A percentile compares a stretch with the other conserved stretches of the same genome.
These are phyloP conservation scores for Penstemon newberryi DNA, from an alignment of 257 asterid species.

Conservation along the genomic window DNA sequence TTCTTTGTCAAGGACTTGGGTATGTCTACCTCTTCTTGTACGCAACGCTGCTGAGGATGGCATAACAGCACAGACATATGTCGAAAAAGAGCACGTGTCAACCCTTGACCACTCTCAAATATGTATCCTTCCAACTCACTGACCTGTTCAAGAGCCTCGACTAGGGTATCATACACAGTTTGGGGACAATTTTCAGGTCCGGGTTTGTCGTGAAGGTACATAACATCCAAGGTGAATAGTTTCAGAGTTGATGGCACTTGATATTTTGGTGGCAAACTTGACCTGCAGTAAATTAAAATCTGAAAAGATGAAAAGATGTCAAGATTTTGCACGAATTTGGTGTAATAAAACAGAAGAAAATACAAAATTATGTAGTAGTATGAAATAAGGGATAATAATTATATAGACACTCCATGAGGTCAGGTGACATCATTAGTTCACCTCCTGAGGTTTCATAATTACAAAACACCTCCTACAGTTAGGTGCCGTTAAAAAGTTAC, in stretches of 20 bases:
- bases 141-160: constrained; percentile 81
- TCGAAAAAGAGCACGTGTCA: constrained; percentile 73
- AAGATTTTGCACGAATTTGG: constrained; percentile 6
- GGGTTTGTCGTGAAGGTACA: constrained; percentile 95
- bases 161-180: constrained; percentile 77
- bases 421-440: too few species aligned
- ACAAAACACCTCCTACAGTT: too few species aligned
- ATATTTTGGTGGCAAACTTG: constrained; percentile 65
- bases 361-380: not conserved
- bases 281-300: constrained; percentile 85
- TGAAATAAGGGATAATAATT: too few species aligned
- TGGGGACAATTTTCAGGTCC: constrained; percentile 96
- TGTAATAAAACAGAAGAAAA: not conserved
- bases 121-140: constrained; percentile 84
- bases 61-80: constrained; percentile 63
- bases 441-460: too few species aligned
- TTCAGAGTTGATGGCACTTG: constrained; percentile 64
- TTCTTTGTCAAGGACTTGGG: constrained; percentile 78
- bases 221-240: constrained; percentile 81
- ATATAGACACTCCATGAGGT: too few species aligned
- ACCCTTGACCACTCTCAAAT: constrained; percentile 87
- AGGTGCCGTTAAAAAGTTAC: too few species aligned
- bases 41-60: constrained; percentile 90
- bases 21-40: constrained; percentile 70
- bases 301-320: constrained; percentile 36